A percentile compares a stretch with the other conserved stretches of the same genome.
Evolutionary conservation across 1,284 basidiomycete species (phyloP).

Genomic region (Ceratobasidium papillatum): DNA sequence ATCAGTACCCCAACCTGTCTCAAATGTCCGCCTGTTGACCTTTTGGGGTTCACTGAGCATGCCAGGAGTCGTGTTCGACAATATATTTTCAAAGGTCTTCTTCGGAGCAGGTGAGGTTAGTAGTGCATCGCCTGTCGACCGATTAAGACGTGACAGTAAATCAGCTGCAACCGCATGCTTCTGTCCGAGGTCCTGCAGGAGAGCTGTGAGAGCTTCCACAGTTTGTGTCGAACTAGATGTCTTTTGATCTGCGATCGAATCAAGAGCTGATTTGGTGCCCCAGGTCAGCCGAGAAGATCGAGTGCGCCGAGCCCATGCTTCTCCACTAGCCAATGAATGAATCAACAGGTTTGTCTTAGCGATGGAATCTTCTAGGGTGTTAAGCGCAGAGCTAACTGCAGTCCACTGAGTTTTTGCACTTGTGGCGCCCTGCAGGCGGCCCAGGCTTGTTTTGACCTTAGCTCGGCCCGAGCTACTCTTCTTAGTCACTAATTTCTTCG

Average conservation of each 20-base stretch:
- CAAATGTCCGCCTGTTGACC: neutral
- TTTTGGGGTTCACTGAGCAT: neutral
- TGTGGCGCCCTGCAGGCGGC: neutral
- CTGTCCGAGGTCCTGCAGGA: constrained; percentile 31
- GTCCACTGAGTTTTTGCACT: constrained; percentile 31
- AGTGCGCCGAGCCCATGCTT: constrained; percentile 34
- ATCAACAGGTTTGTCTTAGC: constrained; percentile 29
- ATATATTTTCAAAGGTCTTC: constrained; percentile 14
- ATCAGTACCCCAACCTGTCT: constrained; percentile 33
- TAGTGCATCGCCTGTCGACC: neutral
- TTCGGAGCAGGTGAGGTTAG: neutral
- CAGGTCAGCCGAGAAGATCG: constrained; percentile 11
- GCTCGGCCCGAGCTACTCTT: neutral
- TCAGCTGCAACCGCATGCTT: constrained; percentile 27
- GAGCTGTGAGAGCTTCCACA: constrained; percentile 12
- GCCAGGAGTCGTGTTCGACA: neutral
- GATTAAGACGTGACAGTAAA: constrained; percentile 20
- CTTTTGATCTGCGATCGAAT: neutral
- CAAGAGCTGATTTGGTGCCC: constrained; percentile 11
- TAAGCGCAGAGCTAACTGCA: constrained; percentile 30
- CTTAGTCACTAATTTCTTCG: neutral
- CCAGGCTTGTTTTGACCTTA: neutral
- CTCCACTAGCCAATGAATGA: constrained; percentile 30
- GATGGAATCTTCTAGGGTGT: constrained; percentile 30
- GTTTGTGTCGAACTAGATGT: neutral